Conservation (phyloP, 441 rosid genomes). For the Isatis lusitanica region DNA sequence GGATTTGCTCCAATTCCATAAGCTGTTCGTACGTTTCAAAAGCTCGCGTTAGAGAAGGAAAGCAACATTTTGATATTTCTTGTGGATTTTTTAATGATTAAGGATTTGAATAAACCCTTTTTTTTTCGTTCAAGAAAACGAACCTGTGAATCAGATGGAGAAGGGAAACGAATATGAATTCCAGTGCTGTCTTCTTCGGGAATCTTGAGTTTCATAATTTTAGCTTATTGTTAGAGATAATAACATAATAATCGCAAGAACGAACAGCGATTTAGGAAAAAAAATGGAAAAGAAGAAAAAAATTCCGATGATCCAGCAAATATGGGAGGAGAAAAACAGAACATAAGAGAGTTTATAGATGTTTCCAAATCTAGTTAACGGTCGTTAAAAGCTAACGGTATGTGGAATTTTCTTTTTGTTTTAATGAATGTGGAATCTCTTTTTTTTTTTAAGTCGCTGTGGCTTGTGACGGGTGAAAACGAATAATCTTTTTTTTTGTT, state of each 20-base stretch:
- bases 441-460: slow-evolving; percentile 26
- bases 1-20: slow-evolving; percentile 57
- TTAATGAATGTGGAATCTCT: slow-evolving; percentile 11
- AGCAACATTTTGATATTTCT: slow-evolving; percentile 2
- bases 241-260: neutral
- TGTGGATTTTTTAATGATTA: neutral
- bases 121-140: neutral
- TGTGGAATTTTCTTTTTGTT: slow-evolving; percentile 7
- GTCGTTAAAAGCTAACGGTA: slow-evolving; percentile 29
- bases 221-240: slow-evolving; percentile 6
- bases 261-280: neutral
- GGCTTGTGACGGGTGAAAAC: slow-evolving; percentile 27
- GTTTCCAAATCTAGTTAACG: neutral
- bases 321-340: slow-evolving; percentile 16
- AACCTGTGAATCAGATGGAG: slow-evolving; percentile 32
- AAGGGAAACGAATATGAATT: neutral
- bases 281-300: neutral
- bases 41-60: neutral
- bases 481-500: slow-evolving; percentile 14
- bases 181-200: slow-evolving; percentile 9
- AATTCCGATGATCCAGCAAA: slow-evolving; percentile 25
- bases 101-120: neutral
- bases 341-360: slow-evolving; percentile 1
- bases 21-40: slow-evolving; percentile 30
- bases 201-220: slow-evolving; percentile 15